Conservation (phyloP, 225 moss, liverwort and hornwort species). For the Marchantia polymorpha region DNA sequence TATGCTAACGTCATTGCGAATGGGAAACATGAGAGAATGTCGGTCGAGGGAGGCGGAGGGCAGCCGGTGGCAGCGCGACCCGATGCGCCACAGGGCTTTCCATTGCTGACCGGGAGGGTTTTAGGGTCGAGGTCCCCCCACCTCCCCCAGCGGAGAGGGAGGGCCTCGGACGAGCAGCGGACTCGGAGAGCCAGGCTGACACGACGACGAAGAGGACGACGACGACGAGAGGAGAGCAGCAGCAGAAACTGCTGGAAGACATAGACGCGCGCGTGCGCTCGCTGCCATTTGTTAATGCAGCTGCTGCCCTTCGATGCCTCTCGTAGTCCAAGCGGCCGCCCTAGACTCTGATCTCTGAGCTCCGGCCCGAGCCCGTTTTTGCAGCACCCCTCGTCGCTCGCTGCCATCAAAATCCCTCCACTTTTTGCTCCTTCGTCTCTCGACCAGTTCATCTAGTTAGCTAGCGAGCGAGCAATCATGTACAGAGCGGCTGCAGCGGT, state of each 20-base stretch:
- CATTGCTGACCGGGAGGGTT: slow-evolving; percentile 3
- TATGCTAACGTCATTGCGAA: no score
- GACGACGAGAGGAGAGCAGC: not conserved
- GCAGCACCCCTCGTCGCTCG: no score
- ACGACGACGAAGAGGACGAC: no score
- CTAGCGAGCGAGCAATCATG: slow-evolving; percentile 16
- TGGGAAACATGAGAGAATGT: no score
- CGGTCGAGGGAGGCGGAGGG: not conserved
- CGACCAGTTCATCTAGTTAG: no score
- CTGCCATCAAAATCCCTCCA: not conserved
- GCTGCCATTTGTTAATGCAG: not conserved
- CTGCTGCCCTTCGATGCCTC: not conserved
- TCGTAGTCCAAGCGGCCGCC: not conserved
- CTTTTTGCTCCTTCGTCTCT: not conserved
- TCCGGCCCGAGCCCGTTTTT: not conserved
- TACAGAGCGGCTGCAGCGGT: slow-evolving; percentile 25
- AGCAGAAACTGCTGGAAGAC: not conserved
- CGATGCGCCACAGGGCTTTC: not conserved
- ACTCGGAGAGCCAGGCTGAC: not conserved
- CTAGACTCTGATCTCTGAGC: not conserved
- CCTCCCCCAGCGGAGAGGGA: not conserved
- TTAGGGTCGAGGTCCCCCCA: slow-evolving; percentile 5
- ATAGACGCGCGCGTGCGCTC: not conserved
- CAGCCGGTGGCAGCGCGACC: not conserved
- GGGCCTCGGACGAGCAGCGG: not conserved